Percentiles rank a stretch among this genome's conserved stretches.
phyloP scores from a whole-genome alignment of 768 basidiomycete genomes.

The Hebeloma cylindrosporum region DNA sequence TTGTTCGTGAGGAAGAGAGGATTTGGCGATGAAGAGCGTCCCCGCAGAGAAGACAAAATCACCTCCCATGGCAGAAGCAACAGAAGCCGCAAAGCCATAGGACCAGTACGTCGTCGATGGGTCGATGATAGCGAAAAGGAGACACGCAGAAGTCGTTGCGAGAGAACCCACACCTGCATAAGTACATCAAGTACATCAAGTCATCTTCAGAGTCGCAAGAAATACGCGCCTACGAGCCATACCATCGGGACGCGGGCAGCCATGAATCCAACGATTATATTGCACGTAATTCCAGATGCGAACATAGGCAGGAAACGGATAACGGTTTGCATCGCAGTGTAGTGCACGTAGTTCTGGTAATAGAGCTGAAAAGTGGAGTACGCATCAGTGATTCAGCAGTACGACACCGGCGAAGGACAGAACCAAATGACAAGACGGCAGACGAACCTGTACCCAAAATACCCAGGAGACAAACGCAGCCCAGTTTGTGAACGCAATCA shows the following conservation, averaged over 20 bases:
- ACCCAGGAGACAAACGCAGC: slow-evolving; percentile 29
- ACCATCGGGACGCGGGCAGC: slow-evolving; percentile 56
- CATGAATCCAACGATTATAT: slow-evolving; percentile 61
- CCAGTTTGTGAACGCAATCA: slow-evolving; percentile 41
- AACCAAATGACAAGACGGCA: no score
- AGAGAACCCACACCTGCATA: slow-evolving; percentile 45
- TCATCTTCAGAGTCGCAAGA: not conserved
- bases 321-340: slow-evolving; percentile 60
- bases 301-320: slow-evolving; percentile 72
- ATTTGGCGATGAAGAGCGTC: slow-evolving; percentile 71
- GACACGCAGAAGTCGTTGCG: slow-evolving; percentile 54
- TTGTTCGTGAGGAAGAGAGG: slow-evolving; percentile 67
- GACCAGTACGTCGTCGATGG: slow-evolving; percentile 67
- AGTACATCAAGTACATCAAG: not conserved
- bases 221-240: slow-evolving; percentile 52
- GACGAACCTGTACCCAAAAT: slow-evolving; percentile 12
- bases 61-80: slow-evolving; percentile 67
- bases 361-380: slow-evolving; percentile 57
- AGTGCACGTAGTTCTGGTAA: slow-evolving; percentile 63
- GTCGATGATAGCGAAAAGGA: slow-evolving; percentile 69
- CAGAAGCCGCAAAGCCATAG: slow-evolving; percentile 67
- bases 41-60: slow-evolving; percentile 78
- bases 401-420: no score
- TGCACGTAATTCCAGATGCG: slow-evolving; percentile 63
- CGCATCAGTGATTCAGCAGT: no score